Evolutionary conservation across 1,139 yeast genomes (phyloP).

Genomic region (Kodamaea alishanica): DNA sequence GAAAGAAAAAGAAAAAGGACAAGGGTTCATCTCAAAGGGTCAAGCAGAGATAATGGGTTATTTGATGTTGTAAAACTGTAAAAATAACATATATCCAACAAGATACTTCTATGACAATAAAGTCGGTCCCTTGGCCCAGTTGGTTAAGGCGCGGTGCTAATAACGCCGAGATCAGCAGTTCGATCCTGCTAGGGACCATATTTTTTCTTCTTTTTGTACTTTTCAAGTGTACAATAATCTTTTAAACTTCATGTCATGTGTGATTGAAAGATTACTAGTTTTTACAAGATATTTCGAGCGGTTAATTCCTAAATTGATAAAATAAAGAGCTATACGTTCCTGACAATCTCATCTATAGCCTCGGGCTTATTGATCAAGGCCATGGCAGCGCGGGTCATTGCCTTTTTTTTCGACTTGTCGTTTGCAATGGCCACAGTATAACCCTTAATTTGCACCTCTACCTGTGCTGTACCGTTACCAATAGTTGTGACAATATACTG

Average conservation of each 20-base stretch:
- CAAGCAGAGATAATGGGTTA: no score
- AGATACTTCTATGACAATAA: no score
- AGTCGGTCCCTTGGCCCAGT: constrained; percentile 79
- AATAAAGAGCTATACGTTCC: constrained; percentile 5
- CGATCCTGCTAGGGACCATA: constrained; percentile 83
- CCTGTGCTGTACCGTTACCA: constrained; percentile 29
- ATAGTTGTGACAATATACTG: constrained; percentile 35
- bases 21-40: no score
- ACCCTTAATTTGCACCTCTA: constrained; percentile 37
- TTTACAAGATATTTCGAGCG: no score
- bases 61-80: no score
- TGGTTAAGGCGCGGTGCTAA: constrained; percentile 92
- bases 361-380: constrained; percentile 35
- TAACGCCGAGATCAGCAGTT: constrained; percentile 82
- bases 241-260: no score
- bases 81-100: no score
- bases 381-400: constrained; percentile 48
- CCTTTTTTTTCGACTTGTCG: constrained; percentile 42
- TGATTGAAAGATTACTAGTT: no score
- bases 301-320: no score
- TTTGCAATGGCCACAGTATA: constrained; percentile 34
- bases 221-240: no score
- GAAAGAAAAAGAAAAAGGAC: no score
- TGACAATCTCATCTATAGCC: constrained; percentile 23
- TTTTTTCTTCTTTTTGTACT: no score